These are phyloP conservation scores for Pichia thaimueangensis DNA, from an alignment of 805 yeast species.

Conservation along the genomic window DNA sequence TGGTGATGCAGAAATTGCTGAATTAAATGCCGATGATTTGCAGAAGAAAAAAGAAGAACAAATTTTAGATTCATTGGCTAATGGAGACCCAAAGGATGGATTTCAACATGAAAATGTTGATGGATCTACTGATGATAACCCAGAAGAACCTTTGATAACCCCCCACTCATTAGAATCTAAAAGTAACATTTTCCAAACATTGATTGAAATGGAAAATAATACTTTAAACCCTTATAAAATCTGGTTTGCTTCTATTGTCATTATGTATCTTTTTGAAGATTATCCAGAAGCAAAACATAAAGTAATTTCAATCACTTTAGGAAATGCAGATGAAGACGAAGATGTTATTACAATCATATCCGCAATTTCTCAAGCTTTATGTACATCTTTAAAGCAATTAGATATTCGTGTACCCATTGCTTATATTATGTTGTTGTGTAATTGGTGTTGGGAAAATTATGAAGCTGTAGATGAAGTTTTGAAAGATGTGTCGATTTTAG, in stretches of 20 bases:
- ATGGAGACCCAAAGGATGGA: not conserved
- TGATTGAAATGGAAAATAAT: conserved; percentile 70
- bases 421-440: conserved; percentile 64
- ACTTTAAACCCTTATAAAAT: conserved; percentile 78
- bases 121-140: not conserved
- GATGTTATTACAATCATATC: conserved; percentile 64
- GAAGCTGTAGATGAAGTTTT: conserved; percentile 71
- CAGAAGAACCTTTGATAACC: conserved; percentile 8
- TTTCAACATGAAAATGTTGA: not conserved
- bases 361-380: conserved; percentile 68
- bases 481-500: conserved; percentile 57
- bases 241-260: conserved; percentile 73
- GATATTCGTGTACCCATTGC: conserved; percentile 78
- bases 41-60: not conserved
- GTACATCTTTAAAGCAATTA: conserved; percentile 49
- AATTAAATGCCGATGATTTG: not conserved
- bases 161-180: conserved; percentile 28
- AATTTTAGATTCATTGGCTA: not conserved
- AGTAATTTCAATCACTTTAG: conserved; percentile 47
- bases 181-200: conserved; percentile 61
- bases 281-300: conserved; percentile 41
- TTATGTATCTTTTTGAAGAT: conserved; percentile 57
- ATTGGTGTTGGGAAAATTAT: conserved; percentile 74
- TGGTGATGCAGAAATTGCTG: conserved; percentile 1
- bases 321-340: conserved; percentile 57